Percentiles rank a stretch among this genome's conserved stretches.
Evolutionary conservation across 495 filamentous ascomycete genomes (phyloP).

Genomic region (Aspergillus heteromorphus): DNA sequence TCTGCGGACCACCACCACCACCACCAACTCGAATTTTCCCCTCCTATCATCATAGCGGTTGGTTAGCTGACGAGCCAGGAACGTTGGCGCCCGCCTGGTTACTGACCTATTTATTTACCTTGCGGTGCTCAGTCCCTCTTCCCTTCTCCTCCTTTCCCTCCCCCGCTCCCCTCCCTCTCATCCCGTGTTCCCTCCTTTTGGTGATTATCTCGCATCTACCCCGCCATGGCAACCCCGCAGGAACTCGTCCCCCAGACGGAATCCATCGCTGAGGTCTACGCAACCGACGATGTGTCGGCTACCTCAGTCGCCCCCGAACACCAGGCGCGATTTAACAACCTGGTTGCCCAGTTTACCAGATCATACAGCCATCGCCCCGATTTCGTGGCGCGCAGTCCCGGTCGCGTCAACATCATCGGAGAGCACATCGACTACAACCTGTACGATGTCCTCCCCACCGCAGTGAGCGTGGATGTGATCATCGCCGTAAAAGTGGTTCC

Average conservation of each 20-base stretch:
- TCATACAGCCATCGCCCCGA: slow-evolving; percentile 65
- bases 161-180: not conserved
- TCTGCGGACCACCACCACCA: not conserved
- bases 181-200: not conserved
- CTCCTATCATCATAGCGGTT: not conserved
- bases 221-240: slow-evolving; percentile 41
- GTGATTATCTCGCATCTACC: slow-evolving; percentile 9
- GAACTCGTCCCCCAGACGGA: slow-evolving; percentile 46
- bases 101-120: not conserved
- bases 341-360: slow-evolving; percentile 66
- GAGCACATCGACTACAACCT: slow-evolving; percentile 99
- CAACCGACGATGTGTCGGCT: slow-evolving; percentile 40
- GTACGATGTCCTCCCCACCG: slow-evolving; percentile 94
- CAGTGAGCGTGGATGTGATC: slow-evolving; percentile 83
- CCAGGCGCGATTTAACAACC: slow-evolving; percentile 60
- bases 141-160: not conserved
- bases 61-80: not conserved
- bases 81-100: not conserved
- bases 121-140: not conserved
- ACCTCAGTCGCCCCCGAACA: slow-evolving; percentile 31
- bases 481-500: slow-evolving; percentile 70
- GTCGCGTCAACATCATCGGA: slow-evolving; percentile 96
- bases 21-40: not conserved
- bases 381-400: slow-evolving; percentile 86
- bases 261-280: slow-evolving; percentile 46